These are phyloP conservation scores for Laguncularia racemosa DNA, from an alignment of 345 rosid genomes.

Conservation along the genomic window DNA sequence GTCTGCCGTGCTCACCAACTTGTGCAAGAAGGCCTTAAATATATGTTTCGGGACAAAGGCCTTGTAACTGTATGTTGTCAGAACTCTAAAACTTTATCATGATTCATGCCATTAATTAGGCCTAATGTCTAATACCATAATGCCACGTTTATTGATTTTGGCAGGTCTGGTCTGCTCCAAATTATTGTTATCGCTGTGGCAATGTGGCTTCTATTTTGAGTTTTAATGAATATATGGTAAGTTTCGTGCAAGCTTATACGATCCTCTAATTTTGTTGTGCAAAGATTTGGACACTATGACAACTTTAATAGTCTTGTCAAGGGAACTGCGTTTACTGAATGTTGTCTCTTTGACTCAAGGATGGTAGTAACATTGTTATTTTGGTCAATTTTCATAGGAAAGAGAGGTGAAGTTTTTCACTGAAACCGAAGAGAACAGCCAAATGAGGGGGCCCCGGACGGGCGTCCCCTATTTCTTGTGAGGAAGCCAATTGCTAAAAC, in stretches of 20 bases:
- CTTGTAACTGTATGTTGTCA: conserved; percentile 69
- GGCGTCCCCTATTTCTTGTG: conserved; percentile 95
- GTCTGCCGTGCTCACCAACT: conserved; percentile 99
- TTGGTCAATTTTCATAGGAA: conserved; percentile 43
- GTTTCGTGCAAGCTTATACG: conserved; percentile 4
- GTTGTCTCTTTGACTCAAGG: no score
- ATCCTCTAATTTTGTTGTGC: not conserved
- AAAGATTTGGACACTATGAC: not conserved
- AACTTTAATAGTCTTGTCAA: no score
- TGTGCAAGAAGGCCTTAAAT: conserved; percentile 99
- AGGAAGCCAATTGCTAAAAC: conserved; percentile 3
- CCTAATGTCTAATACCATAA: conserved; percentile 13
- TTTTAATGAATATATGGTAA: conserved; percentile 94
- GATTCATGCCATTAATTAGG: not conserved
- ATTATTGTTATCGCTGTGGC: conserved; percentile 98
- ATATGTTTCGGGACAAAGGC: conserved; percentile 99
- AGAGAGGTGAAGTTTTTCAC: conserved; percentile 97
- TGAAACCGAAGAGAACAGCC: conserved; percentile 98
- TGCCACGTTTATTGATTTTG: conserved; percentile 17
- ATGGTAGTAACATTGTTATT: not conserved
- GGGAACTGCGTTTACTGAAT: no score
- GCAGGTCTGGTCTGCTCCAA: conserved; percentile 99
- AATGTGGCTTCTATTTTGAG: conserved; percentile 99
- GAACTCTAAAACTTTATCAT: not conserved
- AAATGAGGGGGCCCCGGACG: conserved; percentile 99